Conservation (phyloP, 2,329 filamentous ascomycete genomes). For the Chaetoscypha palmicola region DNA sequence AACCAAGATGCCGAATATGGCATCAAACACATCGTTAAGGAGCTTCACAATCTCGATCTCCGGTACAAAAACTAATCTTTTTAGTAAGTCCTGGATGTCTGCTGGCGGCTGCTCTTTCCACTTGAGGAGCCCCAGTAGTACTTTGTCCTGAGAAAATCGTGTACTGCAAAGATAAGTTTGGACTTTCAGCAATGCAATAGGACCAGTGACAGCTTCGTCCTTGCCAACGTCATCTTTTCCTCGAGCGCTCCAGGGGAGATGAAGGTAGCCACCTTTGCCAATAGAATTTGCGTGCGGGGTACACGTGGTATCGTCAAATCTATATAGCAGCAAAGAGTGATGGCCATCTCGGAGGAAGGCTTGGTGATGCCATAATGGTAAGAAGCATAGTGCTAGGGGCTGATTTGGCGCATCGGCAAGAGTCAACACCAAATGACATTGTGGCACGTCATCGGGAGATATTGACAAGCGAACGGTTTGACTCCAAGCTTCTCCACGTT, state of each 20-base stretch:
- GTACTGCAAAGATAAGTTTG: conserved; percentile 92
- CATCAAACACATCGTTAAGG: conserved; percentile 79
- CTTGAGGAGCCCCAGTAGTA: conserved; percentile 72
- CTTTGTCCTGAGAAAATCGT: conserved; percentile 84
- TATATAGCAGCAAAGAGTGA: conserved; percentile 77
- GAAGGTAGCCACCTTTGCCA: conserved; percentile 81
- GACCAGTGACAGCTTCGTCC: conserved; percentile 67
- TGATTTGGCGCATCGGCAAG: conserved; percentile 79
- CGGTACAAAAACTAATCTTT: conserved; percentile 83
- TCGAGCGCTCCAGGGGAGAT: conserved; percentile 69
- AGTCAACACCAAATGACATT: conserved; percentile 82
- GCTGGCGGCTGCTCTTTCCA: conserved; percentile 74
- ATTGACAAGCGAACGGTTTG: conserved; percentile 80
- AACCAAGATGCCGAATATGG: conserved; percentile 83
- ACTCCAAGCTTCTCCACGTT: conserved; percentile 77
- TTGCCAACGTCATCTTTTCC: conserved; percentile 60
- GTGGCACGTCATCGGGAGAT: conserved; percentile 69
- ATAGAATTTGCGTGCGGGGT: conserved; percentile 51
- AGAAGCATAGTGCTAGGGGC: conserved; percentile 85
- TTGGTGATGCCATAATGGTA: conserved; percentile 87
- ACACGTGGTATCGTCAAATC: conserved; percentile 84
- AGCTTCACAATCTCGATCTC: conserved; percentile 98
- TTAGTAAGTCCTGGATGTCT: conserved; percentile 66
- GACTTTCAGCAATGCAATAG: conserved; percentile 70
- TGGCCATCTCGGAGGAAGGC: conserved; percentile 83